Conservation (phyloP, 139 green algal genomes). For the Micractinium sp. region DNA sequence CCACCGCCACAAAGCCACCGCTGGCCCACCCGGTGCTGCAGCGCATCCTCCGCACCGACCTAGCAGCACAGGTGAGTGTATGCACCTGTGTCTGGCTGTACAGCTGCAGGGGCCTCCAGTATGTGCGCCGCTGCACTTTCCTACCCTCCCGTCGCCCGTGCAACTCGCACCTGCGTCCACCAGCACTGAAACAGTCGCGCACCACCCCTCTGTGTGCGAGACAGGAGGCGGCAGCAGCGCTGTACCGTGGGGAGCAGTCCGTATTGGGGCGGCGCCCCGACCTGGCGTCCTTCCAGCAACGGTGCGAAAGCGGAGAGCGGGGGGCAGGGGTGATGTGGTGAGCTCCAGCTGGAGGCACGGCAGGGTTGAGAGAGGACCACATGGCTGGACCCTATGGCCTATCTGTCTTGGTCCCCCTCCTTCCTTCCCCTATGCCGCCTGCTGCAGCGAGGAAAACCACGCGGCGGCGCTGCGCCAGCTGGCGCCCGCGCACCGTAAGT, state of each 20-base stretch:
- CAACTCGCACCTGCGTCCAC: not conserved
- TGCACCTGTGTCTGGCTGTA: not conserved
- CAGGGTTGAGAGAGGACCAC: no score
- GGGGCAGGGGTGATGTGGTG: not conserved
- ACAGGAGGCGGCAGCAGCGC: conserved; percentile 22
- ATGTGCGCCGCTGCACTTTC: not conserved
- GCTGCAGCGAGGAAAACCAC: conserved; percentile 19
- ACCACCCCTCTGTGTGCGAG: not conserved
- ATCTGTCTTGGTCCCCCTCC: no score
- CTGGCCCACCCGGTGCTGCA: conserved; percentile 17
- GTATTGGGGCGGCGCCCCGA: conserved; percentile 15
- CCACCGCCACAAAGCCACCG: not conserved
- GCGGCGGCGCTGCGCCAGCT: not conserved
- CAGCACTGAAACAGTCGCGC: not conserved
- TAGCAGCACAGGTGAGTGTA: conserved; percentile 15
- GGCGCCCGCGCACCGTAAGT: conserved; percentile 10
- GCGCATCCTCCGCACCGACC: conserved; percentile 10
- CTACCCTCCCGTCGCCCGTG: not conserved
- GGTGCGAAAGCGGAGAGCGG: not conserved
- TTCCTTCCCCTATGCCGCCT: no score
- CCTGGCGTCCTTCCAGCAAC: conserved; percentile 17
- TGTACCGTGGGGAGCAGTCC: conserved; percentile 17
- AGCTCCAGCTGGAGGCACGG: not conserved
- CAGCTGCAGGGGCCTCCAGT: no score
- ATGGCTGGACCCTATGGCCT: no score